Percentiles rank a stretch among this genome's conserved stretches.
Conservation (phyloP, 2,329 filamentous ascomycete genomes). For the Scorias spongiosa region DNA sequence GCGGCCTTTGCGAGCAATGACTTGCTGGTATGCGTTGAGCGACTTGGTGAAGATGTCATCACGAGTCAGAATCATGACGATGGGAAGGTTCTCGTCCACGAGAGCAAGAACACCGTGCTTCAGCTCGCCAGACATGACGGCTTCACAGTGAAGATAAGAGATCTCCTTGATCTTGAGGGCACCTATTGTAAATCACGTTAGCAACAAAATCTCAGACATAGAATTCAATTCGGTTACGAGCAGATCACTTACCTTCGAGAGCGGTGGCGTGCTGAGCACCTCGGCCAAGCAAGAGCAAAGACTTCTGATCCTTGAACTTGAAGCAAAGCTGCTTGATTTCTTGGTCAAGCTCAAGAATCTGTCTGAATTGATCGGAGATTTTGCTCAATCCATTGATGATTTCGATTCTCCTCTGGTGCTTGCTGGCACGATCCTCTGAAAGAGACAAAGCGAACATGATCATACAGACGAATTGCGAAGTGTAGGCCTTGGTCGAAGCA, state of each 20-base stretch:
- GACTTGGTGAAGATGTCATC: slow-evolving; percentile 96
- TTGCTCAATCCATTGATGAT: slow-evolving; percentile 88
- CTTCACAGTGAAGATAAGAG: slow-evolving; percentile 97
- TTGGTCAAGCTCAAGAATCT: slow-evolving; percentile 80
- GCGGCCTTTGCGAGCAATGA: slow-evolving; percentile 87
- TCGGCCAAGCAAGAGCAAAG: slow-evolving; percentile 78
- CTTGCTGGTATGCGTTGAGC: slow-evolving; percentile 98
- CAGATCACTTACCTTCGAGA: slow-evolving; percentile 51
- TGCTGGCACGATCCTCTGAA: slow-evolving; percentile 90
- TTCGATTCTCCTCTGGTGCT: slow-evolving; percentile 78
- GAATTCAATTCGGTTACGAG: neutral
- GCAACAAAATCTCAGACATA: slow-evolving; percentile 2
- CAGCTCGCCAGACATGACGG: slow-evolving; percentile 98
- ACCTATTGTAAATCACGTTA: slow-evolving; percentile 29
- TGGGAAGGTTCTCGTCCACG: slow-evolving; percentile 95
- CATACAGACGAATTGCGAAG: slow-evolving; percentile 98
- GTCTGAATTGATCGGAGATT: slow-evolving; percentile 80
- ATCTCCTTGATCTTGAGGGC: slow-evolving; percentile 99
- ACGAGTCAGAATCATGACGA: slow-evolving; percentile 98
- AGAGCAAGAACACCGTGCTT: slow-evolving; percentile 97
- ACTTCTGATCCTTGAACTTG: slow-evolving; percentile 97
- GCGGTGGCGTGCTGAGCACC: slow-evolving; percentile 95
- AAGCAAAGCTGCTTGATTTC: slow-evolving; percentile 89
- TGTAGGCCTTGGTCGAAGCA: slow-evolving; percentile 97
- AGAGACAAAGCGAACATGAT: slow-evolving; percentile 98